Conservation (phyloP, 2,329 filamentous ascomycete genomes). For the Xylariomycetidae sp. region DNA sequence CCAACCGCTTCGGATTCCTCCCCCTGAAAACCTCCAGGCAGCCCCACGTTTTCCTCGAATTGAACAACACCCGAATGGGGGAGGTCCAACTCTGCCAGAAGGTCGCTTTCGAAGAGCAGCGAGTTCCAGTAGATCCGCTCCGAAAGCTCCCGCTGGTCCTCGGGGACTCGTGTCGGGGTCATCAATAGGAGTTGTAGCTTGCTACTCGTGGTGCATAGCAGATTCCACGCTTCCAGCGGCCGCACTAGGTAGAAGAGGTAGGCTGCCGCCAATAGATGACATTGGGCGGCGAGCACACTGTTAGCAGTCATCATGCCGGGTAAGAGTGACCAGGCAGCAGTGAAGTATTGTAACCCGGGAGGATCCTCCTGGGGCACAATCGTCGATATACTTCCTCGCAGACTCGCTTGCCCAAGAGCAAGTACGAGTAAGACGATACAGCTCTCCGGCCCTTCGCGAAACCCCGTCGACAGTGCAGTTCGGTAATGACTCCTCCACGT, state of each 20-base stretch:
- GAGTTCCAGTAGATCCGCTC: slow-evolving; percentile 84
- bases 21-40: slow-evolving; percentile 75
- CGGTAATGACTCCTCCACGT: slow-evolving; percentile 74
- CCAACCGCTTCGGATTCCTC: slow-evolving; percentile 60
- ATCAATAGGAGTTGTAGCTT: slow-evolving; percentile 77
- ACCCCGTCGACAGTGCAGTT: slow-evolving; percentile 68
- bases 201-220: slow-evolving; percentile 74
- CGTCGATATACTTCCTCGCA: slow-evolving; percentile 70
- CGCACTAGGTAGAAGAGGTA: slow-evolving; percentile 81
- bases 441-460: slow-evolving; percentile 74
- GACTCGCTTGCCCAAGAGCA: slow-evolving; percentile 70
- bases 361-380: slow-evolving; percentile 65
- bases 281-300: slow-evolving; percentile 73
- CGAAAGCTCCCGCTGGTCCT: slow-evolving; percentile 66
- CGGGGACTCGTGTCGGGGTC: slow-evolving; percentile 65
- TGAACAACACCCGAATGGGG: slow-evolving; percentile 80
- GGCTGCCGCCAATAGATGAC: slow-evolving; percentile 73
- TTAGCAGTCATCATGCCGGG: slow-evolving; percentile 77
- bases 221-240: slow-evolving; percentile 77
- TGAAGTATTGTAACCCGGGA: slow-evolving; percentile 74
- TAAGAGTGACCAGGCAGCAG: slow-evolving; percentile 72
- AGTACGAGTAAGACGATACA: slow-evolving; percentile 77
- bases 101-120: slow-evolving; percentile 73
- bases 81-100: slow-evolving; percentile 73
- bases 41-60: slow-evolving; percentile 73